Conservation (phyloP, 495 filamentous ascomycete species). For the Bombardia bombarda region DNA sequence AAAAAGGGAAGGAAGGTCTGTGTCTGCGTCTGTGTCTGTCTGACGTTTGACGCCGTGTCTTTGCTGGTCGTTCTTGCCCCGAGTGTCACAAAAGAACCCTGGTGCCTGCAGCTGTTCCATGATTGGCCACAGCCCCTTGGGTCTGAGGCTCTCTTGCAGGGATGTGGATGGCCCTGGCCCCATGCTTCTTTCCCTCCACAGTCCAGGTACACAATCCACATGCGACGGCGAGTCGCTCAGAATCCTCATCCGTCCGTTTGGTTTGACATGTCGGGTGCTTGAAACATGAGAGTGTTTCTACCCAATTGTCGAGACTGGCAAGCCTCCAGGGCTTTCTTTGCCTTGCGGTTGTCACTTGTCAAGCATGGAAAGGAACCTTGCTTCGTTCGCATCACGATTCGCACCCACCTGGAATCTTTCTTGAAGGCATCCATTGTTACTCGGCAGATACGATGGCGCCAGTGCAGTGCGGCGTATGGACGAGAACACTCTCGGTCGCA, state of each 20-base stretch:
- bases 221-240: constrained; percentile 1
- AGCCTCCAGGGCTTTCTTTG: not conserved
- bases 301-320: constrained; percentile 9
- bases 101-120: constrained; percentile 8
- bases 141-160: constrained; percentile 27
- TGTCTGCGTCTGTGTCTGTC: constrained; percentile 15
- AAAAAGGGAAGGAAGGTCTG: not conserved
- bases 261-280: constrained; percentile 21
- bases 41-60: constrained; percentile 19
- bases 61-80: constrained; percentile 20
- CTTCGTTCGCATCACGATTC: not conserved
- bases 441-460: no score
- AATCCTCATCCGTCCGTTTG: constrained; percentile 19
- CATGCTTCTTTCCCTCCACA: constrained; percentile 1
- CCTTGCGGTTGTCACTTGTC: no score
- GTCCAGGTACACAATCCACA: no score
- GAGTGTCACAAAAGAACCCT: constrained; percentile 29
- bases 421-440: no score
- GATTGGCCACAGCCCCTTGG: constrained; percentile 20
- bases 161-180: constrained; percentile 2
- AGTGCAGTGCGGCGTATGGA: not conserved
- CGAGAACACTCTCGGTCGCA: not conserved
- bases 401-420: no score
- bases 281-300: constrained; percentile 29
- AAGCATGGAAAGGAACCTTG: no score